Conservation (phyloP, 2,329 filamentous ascomycete species). For the Triangularia verruculosa region DNA sequence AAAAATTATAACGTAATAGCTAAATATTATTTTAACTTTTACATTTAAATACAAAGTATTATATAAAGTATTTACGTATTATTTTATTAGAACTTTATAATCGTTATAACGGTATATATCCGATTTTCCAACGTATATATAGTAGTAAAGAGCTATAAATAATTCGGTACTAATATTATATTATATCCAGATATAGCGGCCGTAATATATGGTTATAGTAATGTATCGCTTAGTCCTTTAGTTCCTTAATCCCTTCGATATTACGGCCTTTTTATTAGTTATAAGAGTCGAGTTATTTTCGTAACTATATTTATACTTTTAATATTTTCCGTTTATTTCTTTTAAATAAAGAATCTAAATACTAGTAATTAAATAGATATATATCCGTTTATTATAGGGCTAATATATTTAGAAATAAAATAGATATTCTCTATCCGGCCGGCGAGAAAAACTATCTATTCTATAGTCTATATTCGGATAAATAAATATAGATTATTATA, state of each 20-base stretch:
- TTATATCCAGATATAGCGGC: neutral
- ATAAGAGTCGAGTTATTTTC: conserved; percentile 26
- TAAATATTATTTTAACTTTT: too few relatives aligned
- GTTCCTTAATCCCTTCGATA: neutral
- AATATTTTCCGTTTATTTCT: conserved; percentile 24
- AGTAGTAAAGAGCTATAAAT: too few relatives aligned
- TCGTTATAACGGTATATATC: too few relatives aligned
- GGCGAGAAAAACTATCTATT: conserved; percentile 17
- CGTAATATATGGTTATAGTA: neutral
- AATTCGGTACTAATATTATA: neutral
- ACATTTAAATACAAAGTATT: too few relatives aligned
- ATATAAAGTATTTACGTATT: too few relatives aligned
- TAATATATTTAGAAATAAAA: conserved; percentile 28
- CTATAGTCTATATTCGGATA: conserved; percentile 30
- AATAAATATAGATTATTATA: conserved; percentile 28
- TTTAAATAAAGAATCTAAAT: conserved; percentile 26
- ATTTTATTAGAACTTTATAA: too few relatives aligned
- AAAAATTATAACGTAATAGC: too few relatives aligned
- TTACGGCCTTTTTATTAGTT: conserved; percentile 18
- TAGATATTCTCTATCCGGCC: conserved; percentile 23
- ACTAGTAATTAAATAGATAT: conserved; percentile 28
- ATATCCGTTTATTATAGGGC: conserved; percentile 26
- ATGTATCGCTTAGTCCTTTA: neutral
- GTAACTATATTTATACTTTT: conserved; percentile 25
- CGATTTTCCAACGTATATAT: too few relatives aligned